Base-by-base conservation (phyloP, 495 filamentous ascomycete genomes). In the Jackrogersella multiformis region DNA sequence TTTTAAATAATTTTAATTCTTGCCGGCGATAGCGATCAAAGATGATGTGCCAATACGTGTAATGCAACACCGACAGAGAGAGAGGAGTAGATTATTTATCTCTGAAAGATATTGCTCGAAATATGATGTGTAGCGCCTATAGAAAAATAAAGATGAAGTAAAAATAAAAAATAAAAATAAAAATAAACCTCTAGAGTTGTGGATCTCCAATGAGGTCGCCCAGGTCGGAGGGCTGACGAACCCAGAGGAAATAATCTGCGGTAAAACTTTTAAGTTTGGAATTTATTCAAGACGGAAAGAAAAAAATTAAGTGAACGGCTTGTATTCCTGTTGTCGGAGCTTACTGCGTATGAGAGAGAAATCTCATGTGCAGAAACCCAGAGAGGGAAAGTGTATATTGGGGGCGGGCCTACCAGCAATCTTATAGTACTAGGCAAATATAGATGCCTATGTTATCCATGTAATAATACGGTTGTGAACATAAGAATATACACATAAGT, bases 341-440 rank as follows among this genome's bases (percentile, higher is more conserved):
- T 75, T 69, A 60, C 71, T 71, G 51, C 60, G 61, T 65, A 65
- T 70, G 57, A 70, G 67, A 73, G 64, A 68, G 61, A 59, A 69
- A 64, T 65, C 55, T 73, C 67, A 74, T 61, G 58, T 67, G 64
- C 64, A 59, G 51, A 75, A 61, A 69, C 42, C 45, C 24, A 55
- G 58, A 65, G 62, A 67, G 65, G 51, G 56, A 15, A 30, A 13
- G 49, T 42, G 55, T 58, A 57, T 66, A 69, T 61, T 67, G 61
- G 61, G 71, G 41, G 61, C 68, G 71, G 73, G 69, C 51, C 66
- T 58, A 67, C 70, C 72, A 78, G 70, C 70, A 66, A 61, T 76
- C 75, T 78, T 77, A 80, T 81, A 80, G 68, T 71, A 71, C 65
- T 46, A 53, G 56, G 67, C 73, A 72, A 73, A 69, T 70, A 68